Conservation (phyloP, 139 green algal species). For the Auxenochlorella protothecoides region DNA sequence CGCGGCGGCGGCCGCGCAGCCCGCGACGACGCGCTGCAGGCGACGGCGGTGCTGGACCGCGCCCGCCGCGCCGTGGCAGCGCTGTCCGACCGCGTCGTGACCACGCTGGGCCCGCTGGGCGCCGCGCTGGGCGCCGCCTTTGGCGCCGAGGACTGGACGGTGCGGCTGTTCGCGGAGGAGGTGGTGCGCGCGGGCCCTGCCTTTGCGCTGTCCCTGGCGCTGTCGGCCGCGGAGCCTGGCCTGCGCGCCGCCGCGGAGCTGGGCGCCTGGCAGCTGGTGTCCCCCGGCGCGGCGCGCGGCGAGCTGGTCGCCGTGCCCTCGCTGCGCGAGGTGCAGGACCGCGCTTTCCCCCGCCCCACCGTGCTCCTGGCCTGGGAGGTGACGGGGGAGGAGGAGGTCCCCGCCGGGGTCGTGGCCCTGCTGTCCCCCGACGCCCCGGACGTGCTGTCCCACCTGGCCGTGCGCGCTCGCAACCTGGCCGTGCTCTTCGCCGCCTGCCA, state of each 20-base stretch:
- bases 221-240: constrained; percentile 59
- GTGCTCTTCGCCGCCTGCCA: constrained; percentile 58
- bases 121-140: constrained; percentile 54
- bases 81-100: constrained; percentile 44
- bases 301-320: constrained; percentile 56
- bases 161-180: constrained; percentile 88
- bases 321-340: constrained; percentile 76
- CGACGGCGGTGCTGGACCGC: constrained; percentile 79
- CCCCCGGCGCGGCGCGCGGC: constrained; percentile 46
- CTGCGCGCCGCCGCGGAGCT: constrained; percentile 74
- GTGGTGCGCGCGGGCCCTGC: constrained; percentile 80
- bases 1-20: constrained; percentile 42
- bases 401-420: constrained; percentile 74
- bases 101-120: constrained; percentile 43
- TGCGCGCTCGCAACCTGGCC: constrained; percentile 84
- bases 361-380: constrained; percentile 74
- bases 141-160: constrained; percentile 74
- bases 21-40: constrained; percentile 78
- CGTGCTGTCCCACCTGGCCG: constrained; percentile 80
- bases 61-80: constrained; percentile 62
- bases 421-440: constrained; percentile 79
- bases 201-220: constrained; percentile 80
- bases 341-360: constrained; percentile 38
- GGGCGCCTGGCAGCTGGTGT: constrained; percentile 87
- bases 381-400: constrained; percentile 90